phyloP scores from a whole-genome alignment of 306 rosid genomes.

The Quercus wislizeni region DNA sequence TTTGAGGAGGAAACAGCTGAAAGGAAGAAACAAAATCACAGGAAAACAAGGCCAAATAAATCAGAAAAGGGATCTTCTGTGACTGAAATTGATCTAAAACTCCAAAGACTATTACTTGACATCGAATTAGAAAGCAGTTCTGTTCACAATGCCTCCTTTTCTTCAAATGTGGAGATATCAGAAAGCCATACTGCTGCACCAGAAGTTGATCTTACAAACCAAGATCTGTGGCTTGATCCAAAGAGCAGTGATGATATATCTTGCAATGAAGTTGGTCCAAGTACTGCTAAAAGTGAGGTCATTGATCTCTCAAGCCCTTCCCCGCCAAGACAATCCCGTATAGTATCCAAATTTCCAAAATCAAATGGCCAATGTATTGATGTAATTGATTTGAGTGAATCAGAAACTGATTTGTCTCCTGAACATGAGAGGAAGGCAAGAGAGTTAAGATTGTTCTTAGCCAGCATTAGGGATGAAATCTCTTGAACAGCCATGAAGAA shows the following conservation, averaged over 20 bases:
- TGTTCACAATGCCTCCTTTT: conserved; percentile 16
- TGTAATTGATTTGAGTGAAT: conserved; percentile 68
- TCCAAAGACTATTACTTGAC: conserved; percentile 54
- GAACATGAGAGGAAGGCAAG: conserved; percentile 63
- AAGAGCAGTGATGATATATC: conserved; percentile 13
- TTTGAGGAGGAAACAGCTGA: conserved; percentile 49
- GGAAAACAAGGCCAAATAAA: conserved; percentile 52
- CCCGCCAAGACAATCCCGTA: conserved; percentile 36
- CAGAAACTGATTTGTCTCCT: conserved; percentile 59
- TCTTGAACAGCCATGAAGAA: conserved; percentile 16
- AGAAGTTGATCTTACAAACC: conserved; percentile 24
- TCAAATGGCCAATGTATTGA: conserved; percentile 32
- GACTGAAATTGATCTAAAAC: conserved; percentile 58
- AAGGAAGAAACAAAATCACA: conserved; percentile 47
- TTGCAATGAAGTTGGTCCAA: conserved; percentile 24
- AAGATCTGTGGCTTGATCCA: conserved; percentile 14
- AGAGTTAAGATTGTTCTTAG: conserved; percentile 61
- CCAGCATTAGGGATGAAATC: conserved; percentile 42
- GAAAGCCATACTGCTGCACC: conserved; percentile 16
- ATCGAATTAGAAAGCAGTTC: conserved; percentile 34
- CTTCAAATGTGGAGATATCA: conserved; percentile 17
- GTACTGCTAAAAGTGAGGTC: conserved; percentile 35
- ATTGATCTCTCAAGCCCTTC: conserved; percentile 73
- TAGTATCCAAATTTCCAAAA: conserved; percentile 18
- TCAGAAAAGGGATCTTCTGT: conserved; percentile 31